Conservation (phyloP, 495 filamentous ascomycete genomes). For the Ascobolus immersus region DNA sequence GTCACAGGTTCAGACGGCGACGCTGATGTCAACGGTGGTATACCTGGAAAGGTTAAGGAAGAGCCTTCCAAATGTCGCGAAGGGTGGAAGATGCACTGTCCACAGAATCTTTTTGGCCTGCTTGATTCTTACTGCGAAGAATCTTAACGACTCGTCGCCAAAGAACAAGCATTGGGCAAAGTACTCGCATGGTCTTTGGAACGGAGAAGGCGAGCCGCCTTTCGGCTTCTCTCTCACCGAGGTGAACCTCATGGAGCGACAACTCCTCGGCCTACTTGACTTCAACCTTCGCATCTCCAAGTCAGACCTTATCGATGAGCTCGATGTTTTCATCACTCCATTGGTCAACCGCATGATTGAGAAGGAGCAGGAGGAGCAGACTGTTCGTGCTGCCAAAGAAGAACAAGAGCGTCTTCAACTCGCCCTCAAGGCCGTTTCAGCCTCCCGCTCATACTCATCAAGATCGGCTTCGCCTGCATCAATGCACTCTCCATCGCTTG, state of each 20-base stretch:
- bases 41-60: slow-evolving; percentile 66
- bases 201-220: slow-evolving; percentile 40
- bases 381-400: too few relatives aligned
- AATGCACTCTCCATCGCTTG: too few relatives aligned
- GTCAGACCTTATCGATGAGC: slow-evolving; percentile 60
- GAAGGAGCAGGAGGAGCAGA: slow-evolving; percentile 20
- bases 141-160: slow-evolving; percentile 70
- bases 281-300: slow-evolving; percentile 72
- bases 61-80: slow-evolving; percentile 74
- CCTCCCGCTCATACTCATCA: too few relatives aligned
- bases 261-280: slow-evolving; percentile 75
- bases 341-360: slow-evolving; percentile 28
- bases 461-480: too few relatives aligned
- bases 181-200: slow-evolving; percentile 57
- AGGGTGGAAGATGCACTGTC: slow-evolving; percentile 89
- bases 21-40: slow-evolving; percentile 84
- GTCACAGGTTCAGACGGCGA: slow-evolving; percentile 90
- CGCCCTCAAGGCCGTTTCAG: too few relatives aligned
- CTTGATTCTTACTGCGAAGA: slow-evolving; percentile 54
- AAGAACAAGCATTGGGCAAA: slow-evolving; percentile 99
- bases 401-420: too few relatives aligned
- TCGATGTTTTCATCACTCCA: slow-evolving; percentile 70
- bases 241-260: slow-evolving; percentile 97
- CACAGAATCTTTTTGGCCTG: slow-evolving; percentile 70
- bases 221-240: slow-evolving; percentile 87